Evolutionary conservation across 805 yeast species (phyloP).

Genomic region (Lipomyces starkeyi): DNA sequence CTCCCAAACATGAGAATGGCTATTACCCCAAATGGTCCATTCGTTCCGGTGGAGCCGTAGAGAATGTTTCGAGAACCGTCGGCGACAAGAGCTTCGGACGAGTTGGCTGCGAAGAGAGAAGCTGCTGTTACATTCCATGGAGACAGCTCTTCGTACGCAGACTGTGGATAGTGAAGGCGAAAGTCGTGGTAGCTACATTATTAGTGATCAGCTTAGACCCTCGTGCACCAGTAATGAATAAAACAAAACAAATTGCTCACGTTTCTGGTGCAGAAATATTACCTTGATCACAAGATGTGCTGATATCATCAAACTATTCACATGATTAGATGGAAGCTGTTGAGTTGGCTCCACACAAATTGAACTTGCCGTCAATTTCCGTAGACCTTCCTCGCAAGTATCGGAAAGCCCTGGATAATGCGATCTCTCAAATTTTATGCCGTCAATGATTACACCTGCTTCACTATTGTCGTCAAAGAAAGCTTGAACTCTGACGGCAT

Average conservation of each 20-base stretch:
- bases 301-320: not conserved
- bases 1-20: not conserved
- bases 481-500: not conserved
- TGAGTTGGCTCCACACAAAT: not conserved
- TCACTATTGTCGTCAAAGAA: not conserved
- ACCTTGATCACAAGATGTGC: not conserved
- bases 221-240: slow-evolving; percentile 1
- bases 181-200: slow-evolving; percentile 11
- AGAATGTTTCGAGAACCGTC: slow-evolving; percentile 9
- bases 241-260: not conserved
- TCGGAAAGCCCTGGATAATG: not conserved
- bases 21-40: not conserved
- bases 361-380: not conserved
- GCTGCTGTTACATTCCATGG: slow-evolving; percentile 8
- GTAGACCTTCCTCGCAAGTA: not conserved
- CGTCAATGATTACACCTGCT: not conserved
- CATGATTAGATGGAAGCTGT: not conserved
- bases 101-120: slow-evolving; percentile 6
- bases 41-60: slow-evolving; percentile 8
- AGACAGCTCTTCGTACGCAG: slow-evolving; percentile 14
- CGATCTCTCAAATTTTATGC: not conserved
- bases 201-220: slow-evolving; percentile 1
- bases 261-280: not conserved
- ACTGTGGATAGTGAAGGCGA: slow-evolving; percentile 12
- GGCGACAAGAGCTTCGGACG: slow-evolving; percentile 2